These are phyloP conservation scores for Melaleuca alternifolia DNA, from an alignment of 345 rosid species.

Conservation along the genomic window DNA sequence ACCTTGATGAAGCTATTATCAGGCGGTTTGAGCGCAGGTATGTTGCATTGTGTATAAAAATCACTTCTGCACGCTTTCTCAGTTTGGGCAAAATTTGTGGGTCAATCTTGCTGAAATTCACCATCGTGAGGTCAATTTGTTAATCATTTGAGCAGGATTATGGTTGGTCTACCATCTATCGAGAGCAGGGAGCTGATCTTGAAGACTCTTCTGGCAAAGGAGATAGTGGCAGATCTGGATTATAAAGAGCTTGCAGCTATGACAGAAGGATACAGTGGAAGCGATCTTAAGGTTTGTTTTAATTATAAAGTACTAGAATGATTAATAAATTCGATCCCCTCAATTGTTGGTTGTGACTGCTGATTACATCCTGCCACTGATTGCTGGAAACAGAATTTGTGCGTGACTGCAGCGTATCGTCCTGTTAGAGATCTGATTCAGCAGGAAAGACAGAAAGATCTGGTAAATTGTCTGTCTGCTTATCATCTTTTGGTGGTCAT, in stretches of 20 bases:
- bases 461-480: conserved; percentile 23
- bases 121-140: background rate
- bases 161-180: conserved; percentile 87
- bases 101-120: background rate
- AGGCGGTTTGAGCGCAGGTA: conserved; percentile 97
- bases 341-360: background rate
- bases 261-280: conserved; percentile 94
- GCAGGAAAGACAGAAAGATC: conserved; percentile 67
- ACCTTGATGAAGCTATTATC: conserved; percentile 98
- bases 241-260: conserved; percentile 77
- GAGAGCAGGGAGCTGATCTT: conserved; percentile 83
- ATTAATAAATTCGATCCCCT: background rate
- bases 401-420: conserved; percentile 92
- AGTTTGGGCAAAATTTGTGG: background rate
- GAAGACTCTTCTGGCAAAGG: conserved; percentile 78
- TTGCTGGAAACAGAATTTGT: conserved; percentile 63
- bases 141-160: conserved; percentile 43
- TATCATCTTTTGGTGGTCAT: background rate
- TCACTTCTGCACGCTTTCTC: background rate
- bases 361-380: conserved; percentile 3
- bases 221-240: conserved; percentile 63
- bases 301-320: background rate
- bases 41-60: background rate
- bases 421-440: conserved; percentile 88
- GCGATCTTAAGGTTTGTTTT: conserved; percentile 87